Conservation (phyloP, 768 basidiomycete species). For the Exidia glandulosa region DNA sequence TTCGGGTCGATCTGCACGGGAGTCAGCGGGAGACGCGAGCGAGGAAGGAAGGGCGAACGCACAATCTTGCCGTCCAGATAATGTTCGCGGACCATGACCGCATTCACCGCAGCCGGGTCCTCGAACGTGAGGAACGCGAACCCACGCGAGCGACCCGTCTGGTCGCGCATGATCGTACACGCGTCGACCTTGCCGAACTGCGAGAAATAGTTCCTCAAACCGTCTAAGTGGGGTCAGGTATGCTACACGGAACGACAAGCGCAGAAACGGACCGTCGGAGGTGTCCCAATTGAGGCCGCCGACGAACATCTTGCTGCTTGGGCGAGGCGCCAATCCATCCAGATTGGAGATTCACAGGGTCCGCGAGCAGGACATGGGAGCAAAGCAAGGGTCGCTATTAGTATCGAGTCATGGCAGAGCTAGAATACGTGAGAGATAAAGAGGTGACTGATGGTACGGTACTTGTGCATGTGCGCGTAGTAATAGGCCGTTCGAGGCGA, state of each 20-base stretch:
- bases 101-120: constrained; percentile 84
- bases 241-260: constrained; percentile 21
- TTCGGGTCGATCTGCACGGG: constrained; percentile 90
- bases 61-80: constrained; percentile 96
- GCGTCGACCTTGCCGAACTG: constrained; percentile 97
- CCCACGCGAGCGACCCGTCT: constrained; percentile 85
- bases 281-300: constrained; percentile 99
- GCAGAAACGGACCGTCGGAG: constrained; percentile 72
- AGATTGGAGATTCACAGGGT: constrained; percentile 10
- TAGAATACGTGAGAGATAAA: constrained; percentile 60
- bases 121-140: constrained; percentile 98
- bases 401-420: constrained; percentile 63
- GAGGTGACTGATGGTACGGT: constrained; percentile 41
- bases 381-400: constrained; percentile 62
- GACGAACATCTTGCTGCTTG: constrained; percentile 96
- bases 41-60: constrained; percentile 23
- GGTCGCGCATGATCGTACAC: constrained; percentile 98
- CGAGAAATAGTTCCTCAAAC: constrained; percentile 76
- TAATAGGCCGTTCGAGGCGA: background rate
- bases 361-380: constrained; percentile 21
- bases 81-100: constrained; percentile 92
- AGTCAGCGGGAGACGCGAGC: background rate
- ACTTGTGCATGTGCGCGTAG: constrained; percentile 5
- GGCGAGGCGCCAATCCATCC: background rate
- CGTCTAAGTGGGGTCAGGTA: constrained; percentile 50